Base-by-base conservation (phyloP, 2,329 filamentous ascomycete genomes). In the Raffaelea albimanens region DNA sequence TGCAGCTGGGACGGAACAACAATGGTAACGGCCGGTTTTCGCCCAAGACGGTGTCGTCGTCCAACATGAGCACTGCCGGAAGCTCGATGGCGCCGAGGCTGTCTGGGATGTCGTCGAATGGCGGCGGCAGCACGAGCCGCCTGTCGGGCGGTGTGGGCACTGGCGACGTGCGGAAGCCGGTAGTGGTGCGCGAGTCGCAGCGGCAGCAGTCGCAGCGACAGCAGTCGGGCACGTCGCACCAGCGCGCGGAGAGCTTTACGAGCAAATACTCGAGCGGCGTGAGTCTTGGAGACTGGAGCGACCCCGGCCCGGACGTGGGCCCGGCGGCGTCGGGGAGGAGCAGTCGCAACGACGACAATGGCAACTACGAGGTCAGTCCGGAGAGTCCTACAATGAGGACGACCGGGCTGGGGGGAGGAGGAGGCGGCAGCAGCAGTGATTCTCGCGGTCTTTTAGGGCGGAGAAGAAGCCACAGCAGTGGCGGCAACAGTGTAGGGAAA, bases 251-350 rank as follows among this genome's bases (percentile, higher is more conserved):
- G 29, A 73, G 69, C 57, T 64, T 65, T 46, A 61, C 59, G 39
- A 65, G 67, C 41, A 71, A 67, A 48, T 78, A 78, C 58, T 71
- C 69, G 22, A 77, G 73, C 54, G 72, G 73, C 39, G 59, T 70
- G 9, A 73, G 66, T 57, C 54, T 68, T 53, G 63, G 61, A 43
- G 68, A 67, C 23, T 78, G 67, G 73, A 72, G 70, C 46, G 75
- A 76, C 47, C 74, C 75, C 0, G 75, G 74, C 0, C 74, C 74
- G 2, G 75, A 78, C 52, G 64, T 78, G 1, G 73, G 74, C 0
- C 66, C 68, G 0, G 64, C 57, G 13, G 13, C 7, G 25, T 29
- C 25, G 25, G 25, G 25, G 7, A 29, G 25, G 7, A 29, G 25
- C 25, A 29, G 13, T 59, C 56, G 22, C 51, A 48, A 40, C 52